Evolutionary conservation across 2,329 filamentous ascomycete genomes (phyloP).

Genomic region (Pseudogymnoascus sp.): DNA sequence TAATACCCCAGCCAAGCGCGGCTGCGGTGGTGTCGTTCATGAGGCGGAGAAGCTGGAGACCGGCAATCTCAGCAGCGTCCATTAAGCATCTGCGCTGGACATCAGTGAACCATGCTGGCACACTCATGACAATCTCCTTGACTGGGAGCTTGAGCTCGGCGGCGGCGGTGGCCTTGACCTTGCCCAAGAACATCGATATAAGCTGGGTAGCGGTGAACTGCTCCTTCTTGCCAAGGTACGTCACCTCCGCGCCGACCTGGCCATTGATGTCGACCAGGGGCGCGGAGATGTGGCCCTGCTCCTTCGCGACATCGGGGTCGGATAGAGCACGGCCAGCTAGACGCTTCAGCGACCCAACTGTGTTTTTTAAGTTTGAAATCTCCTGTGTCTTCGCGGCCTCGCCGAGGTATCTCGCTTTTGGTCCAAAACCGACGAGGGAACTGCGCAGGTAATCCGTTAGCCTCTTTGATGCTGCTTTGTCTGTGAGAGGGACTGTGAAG

Average conservation of each 20-base stretch:
- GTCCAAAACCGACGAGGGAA: conserved; percentile 88
- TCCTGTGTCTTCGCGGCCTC: conserved; percentile 97
- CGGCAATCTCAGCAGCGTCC: conserved; percentile 88
- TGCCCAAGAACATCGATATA: conserved; percentile 89
- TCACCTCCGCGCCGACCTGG: conserved; percentile 89
- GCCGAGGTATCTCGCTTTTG: conserved; percentile 87
- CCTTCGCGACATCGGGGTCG: conserved; percentile 87
- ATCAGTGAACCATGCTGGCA: conserved; percentile 96
- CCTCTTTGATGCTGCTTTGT: background rate
- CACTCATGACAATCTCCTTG: conserved; percentile 86
- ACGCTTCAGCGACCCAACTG: conserved; percentile 84
- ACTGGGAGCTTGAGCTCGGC: conserved; percentile 86
- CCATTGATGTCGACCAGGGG: conserved; percentile 83
- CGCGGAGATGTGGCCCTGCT: conserved; percentile 85
- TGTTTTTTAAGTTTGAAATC: conserved; percentile 99
- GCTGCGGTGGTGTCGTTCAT: conserved; percentile 98
- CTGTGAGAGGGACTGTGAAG: background rate
- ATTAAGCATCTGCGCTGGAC: conserved; percentile 80
- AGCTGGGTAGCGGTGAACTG: conserved; percentile 92
- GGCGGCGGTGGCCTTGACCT: conserved; percentile 81
- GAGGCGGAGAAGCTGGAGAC: conserved; percentile 82
- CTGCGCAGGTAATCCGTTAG: conserved; percentile 37
- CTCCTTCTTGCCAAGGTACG: conserved; percentile 89
- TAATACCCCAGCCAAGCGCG: conserved; percentile 94
- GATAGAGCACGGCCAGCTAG: conserved; percentile 77